Percentiles rank a stretch among this genome's conserved stretches.
These are phyloP conservation scores for Sugiyamaella smithiae DNA, from an alignment of 805 yeast species.

Conservation along the genomic window DNA sequence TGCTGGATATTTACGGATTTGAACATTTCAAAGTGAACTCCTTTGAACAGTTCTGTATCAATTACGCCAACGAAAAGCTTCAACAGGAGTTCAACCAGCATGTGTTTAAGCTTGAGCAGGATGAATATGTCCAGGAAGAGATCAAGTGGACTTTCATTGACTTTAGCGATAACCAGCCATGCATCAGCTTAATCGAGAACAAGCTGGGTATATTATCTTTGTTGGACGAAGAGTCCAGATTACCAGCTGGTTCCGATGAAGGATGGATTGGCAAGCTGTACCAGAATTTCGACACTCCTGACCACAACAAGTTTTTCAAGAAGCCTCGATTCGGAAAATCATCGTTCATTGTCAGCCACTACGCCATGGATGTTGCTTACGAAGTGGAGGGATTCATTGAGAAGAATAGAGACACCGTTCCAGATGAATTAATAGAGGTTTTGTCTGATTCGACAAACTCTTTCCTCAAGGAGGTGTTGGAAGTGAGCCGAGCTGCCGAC, in stretches of 20 bases:
- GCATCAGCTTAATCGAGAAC: constrained; percentile 87
- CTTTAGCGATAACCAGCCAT: constrained; percentile 94
- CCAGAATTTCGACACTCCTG: constrained; percentile 75
- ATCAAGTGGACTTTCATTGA: constrained; percentile 97
- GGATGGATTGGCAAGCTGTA: constrained; percentile 90
- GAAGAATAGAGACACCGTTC: constrained; percentile 95
- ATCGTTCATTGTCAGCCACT: constrained; percentile 86
- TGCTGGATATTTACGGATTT: constrained; percentile 94
- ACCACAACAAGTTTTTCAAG: constrained; percentile 72
- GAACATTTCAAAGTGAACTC: constrained; percentile 94
- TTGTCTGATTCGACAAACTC: constrained; percentile 66
- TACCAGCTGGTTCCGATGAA: constrained; percentile 91
- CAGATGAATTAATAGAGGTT: constrained; percentile 90
- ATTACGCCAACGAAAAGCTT: constrained; percentile 93
- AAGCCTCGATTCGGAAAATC: constrained; percentile 93
- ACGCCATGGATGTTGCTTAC: constrained; percentile 90
- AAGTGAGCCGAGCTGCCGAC: constrained; percentile 45
- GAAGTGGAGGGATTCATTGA: constrained; percentile 94
- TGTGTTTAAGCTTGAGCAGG: constrained; percentile 95
- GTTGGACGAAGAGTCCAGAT: constrained; percentile 90
- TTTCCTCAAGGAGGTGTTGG: constrained; percentile 61
- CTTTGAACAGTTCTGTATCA: constrained; percentile 96
- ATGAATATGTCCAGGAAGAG: constrained; percentile 86
- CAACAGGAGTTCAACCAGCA: constrained; percentile 98
- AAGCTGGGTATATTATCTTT: constrained; percentile 83